These are phyloP conservation scores for Metschnikowia koreensis DNA, from an alignment of 805 yeast species.

Conservation along the genomic window DNA sequence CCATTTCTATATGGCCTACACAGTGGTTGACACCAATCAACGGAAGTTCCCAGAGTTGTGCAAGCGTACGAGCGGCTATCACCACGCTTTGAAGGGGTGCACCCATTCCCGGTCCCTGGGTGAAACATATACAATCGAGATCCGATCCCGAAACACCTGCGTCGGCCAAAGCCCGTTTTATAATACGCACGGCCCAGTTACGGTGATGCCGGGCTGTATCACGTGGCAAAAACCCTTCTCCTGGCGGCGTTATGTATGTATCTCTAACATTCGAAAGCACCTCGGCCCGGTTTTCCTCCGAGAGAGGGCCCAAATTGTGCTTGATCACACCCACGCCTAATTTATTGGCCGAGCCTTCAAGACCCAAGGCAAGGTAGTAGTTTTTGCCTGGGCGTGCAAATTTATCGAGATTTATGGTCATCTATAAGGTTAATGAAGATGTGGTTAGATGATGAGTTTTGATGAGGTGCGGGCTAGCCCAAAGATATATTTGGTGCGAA, in stretches of 20 bases:
- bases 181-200: conserved; percentile 85
- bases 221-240: conserved; percentile 95
- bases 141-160: conserved; percentile 53
- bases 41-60: conserved; percentile 79
- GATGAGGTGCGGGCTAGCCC: neutral
- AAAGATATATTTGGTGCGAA: no score
- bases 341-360: conserved; percentile 97
- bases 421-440: neutral
- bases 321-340: conserved; percentile 89
- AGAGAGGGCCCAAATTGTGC: conserved; percentile 62
- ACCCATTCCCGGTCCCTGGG: conserved; percentile 99
- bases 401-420: conserved; percentile 45
- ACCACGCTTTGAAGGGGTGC: conserved; percentile 95
- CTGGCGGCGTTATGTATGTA: conserved; percentile 95
- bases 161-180: conserved; percentile 62
- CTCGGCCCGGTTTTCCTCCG: conserved; percentile 60
- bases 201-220: conserved; percentile 97
- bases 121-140: conserved; percentile 82
- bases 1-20: conserved; percentile 98
- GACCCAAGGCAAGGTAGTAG: conserved; percentile 75
- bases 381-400: conserved; percentile 42
- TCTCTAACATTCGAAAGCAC: conserved; percentile 90
- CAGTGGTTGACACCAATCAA: conserved; percentile 96
- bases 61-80: conserved; percentile 83
- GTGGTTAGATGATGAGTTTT: neutral